Conservation (phyloP, 768 basidiomycete species). For the Naganishia vishniacii region DNA sequence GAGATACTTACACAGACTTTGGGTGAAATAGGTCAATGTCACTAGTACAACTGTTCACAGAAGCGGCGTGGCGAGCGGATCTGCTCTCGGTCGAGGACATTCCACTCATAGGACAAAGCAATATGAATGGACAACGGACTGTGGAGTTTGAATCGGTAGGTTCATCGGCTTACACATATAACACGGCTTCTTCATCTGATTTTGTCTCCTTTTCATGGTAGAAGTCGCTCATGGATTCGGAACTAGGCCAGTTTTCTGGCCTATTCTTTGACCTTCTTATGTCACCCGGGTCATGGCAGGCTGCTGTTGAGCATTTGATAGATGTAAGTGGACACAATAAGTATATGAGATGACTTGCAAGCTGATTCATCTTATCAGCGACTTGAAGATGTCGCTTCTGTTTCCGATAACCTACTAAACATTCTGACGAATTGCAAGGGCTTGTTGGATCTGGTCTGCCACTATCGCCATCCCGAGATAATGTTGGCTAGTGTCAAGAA, state of each 20-base stretch:
- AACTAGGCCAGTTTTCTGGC: background rate
- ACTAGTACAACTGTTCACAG: background rate
- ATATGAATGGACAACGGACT: background rate
- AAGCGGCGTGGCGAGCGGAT: background rate
- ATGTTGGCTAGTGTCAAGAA: background rate
- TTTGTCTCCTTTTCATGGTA: background rate
- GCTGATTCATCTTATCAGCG: background rate
- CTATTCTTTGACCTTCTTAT: background rate
- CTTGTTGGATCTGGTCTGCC: background rate
- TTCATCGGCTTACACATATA: background rate
- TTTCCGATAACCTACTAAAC: background rate
- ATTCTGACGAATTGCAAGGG: background rate
- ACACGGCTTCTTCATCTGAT: background rate
- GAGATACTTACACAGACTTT: too few relatives aligned
- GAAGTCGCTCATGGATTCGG: background rate
- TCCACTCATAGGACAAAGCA: too few relatives aligned
- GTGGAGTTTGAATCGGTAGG: background rate
- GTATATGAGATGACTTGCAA: too few relatives aligned
- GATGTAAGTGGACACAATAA: background rate
- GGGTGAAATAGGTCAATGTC: background rate
- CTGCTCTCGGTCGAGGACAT: background rate
- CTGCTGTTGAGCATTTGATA: background rate
- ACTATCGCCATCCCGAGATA: background rate
- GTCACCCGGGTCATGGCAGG: conserved; percentile 1
- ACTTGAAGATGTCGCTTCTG: background rate